Base-by-base conservation (phyloP, 2,329 filamentous ascomycete species). In the Paracoccidioides brasiliensis region DNA sequence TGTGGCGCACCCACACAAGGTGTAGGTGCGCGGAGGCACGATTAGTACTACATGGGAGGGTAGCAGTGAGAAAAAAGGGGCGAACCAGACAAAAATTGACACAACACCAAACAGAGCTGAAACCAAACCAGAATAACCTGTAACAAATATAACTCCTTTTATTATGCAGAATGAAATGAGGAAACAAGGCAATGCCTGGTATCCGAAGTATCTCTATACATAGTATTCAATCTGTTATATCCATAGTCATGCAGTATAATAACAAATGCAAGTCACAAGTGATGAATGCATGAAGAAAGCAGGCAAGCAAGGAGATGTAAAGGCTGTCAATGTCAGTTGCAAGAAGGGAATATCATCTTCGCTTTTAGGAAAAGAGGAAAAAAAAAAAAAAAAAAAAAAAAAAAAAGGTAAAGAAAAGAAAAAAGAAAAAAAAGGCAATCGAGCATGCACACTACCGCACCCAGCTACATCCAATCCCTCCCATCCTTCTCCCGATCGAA, bases 401-500 rank as follows among this genome's bases (percentile, higher is more conserved):
- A 6, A 44, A 22, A n/a, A 28, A 6, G 28, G 42, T 8, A 43
- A 43, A 40, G 38, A 44, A 22, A 22, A 44, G 7, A 22, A 28
- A 44, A 10, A 1, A 44, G 9, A 44, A 6, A 44, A 7, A 44
- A 44, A 22, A 22, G n/a, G n/a, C n/a, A n/a, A n/a, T n/a, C n/a
- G n/a, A n/a, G n/a, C n/a, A n/a, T n/a, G n/a, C n/a, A n/a, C n/a
- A n/a, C n/a, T n/a, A 44, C 10, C 10, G 9, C 14, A 12, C 14
- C 40, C 40, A 5, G 10, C n/a, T 28, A 32, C 45, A 48, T 5
- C 45, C 14, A 40, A 44, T 30, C 37, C 32, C 14, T 38, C 55
- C 8, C 53, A n/a, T 54, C 63, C 61, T 70, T 70, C 14, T 63
- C 66, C 10, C 57, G 54, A 61, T 73, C 71, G 59, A 67, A 66